These are phyloP conservation scores for Pythium utonaiense DNA, from an alignment of 352 stramenopile species.

Conservation along the genomic window DNA sequence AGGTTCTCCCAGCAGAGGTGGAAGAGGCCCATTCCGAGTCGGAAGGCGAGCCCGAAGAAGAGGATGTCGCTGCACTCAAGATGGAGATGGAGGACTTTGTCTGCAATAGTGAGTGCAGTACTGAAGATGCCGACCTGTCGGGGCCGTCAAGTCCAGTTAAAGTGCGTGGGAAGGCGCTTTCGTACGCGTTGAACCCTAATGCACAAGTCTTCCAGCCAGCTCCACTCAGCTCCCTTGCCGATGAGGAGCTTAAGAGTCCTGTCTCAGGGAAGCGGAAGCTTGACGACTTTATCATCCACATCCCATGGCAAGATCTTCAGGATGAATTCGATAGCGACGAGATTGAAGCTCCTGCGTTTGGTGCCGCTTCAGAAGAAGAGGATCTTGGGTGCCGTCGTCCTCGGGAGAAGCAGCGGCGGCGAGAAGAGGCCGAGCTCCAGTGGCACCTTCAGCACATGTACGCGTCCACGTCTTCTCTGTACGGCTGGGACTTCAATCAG, in stretches of 20 bases:
- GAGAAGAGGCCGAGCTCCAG: slow-evolving; percentile 44
- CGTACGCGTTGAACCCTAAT: slow-evolving; percentile 48
- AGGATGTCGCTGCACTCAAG: not conserved
- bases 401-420: slow-evolving; percentile 26
- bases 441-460: slow-evolving; percentile 78
- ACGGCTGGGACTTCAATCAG: slow-evolving; percentile 70
- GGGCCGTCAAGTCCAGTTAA: slow-evolving; percentile 18
- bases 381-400: slow-evolving; percentile 17
- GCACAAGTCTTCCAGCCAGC: slow-evolving; percentile 51
- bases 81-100: slow-evolving; percentile 5
- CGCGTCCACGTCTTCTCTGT: slow-evolving; percentile 55
- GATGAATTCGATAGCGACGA: slow-evolving; percentile 8
- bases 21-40: not conserved
- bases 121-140: slow-evolving; percentile 18
- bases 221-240: not conserved
- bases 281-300: slow-evolving; percentile 62
- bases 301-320: slow-evolving; percentile 25
- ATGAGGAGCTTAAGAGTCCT: slow-evolving; percentile 8
- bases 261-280: slow-evolving; percentile 60
- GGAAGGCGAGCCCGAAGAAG: slow-evolving; percentile 15
- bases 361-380: not conserved
- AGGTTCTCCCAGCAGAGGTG: not conserved
- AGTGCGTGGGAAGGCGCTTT: slow-evolving; percentile 4
- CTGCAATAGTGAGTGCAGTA: slow-evolving; percentile 22
- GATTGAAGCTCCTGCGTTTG: not conserved